Evolutionary conservation across 108 stramenopile genomes (phyloP).

Genomic region (Discostella stelligeroides): DNA sequence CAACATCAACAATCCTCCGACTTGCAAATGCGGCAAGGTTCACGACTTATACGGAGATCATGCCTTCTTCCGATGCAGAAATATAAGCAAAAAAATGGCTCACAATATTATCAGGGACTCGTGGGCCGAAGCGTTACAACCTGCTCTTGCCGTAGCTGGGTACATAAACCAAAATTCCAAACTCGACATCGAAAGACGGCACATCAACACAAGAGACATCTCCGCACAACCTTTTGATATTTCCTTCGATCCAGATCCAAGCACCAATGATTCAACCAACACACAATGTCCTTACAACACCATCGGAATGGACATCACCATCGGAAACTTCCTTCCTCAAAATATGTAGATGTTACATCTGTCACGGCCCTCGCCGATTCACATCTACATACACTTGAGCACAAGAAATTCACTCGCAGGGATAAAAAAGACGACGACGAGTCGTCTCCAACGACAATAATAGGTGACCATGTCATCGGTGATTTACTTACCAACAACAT

Average conservation of each 20-base stretch:
- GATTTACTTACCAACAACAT: not conserved
- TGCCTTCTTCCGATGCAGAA: not conserved
- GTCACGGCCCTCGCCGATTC: not conserved
- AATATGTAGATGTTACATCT: not conserved
- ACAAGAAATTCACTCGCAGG: not conserved
- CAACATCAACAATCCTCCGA: not conserved
- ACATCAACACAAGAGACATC: too few relatives aligned
- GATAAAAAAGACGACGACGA: not conserved
- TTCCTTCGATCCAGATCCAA: not conserved
- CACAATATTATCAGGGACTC: not conserved
- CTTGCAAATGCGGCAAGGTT: not conserved
- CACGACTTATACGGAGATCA: not conserved
- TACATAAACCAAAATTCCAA: not conserved
- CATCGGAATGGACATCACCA: not conserved
- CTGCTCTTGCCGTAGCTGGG: not conserved
- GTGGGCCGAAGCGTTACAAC: not conserved
- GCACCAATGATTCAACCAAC: not conserved
- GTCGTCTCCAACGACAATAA: not conserved
- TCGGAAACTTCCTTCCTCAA: not conserved
- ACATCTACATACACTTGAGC: not conserved
- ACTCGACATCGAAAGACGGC: too few relatives aligned
- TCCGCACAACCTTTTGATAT: not conserved
- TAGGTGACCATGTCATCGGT: not conserved
- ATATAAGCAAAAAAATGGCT: not conserved
- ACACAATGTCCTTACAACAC: not conserved